Conservation (phyloP, 352 stramenopile species). For the Pythium insidiosum region DNA sequence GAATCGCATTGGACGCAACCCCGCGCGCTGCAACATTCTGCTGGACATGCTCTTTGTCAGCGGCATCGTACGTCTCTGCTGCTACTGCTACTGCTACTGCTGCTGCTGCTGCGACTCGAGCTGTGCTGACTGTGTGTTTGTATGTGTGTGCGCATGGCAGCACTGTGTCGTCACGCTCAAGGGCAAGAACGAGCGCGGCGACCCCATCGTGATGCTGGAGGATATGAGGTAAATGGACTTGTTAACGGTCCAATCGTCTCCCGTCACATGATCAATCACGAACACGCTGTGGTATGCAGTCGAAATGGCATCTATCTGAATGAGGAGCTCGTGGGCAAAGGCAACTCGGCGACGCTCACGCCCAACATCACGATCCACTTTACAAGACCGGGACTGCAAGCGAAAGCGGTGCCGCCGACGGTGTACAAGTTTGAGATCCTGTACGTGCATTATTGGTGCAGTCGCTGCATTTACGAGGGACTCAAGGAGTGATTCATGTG, state of each 20-base stretch:
- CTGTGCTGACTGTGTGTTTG: too few relatives aligned
- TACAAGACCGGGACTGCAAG: slow-evolving; percentile 40
- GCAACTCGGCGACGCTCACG: slow-evolving; percentile 16
- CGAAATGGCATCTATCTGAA: slow-evolving; percentile 73
- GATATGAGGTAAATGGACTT: slow-evolving; percentile 41
- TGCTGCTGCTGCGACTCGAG: too few relatives aligned
- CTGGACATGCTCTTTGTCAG: slow-evolving; percentile 60
- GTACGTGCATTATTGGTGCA: slow-evolving; percentile 30
- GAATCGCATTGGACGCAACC: slow-evolving; percentile 49
- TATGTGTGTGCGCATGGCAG: slow-evolving; percentile 12
- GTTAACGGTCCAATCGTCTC: too few relatives aligned
- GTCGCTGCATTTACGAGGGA: too few relatives aligned
- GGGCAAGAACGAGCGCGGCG: slow-evolving; percentile 12
- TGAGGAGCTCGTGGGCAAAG: slow-evolving; percentile 39
- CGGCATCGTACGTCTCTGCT: slow-evolving; percentile 32
- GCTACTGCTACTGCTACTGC: too few relatives aligned
- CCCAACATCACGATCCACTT: slow-evolving; percentile 60
- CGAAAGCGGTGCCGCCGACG: slow-evolving; percentile 25
- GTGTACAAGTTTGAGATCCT: slow-evolving; percentile 67
- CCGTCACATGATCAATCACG: too few relatives aligned
- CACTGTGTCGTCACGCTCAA: slow-evolving; percentile 50
- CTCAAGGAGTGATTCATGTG: too few relatives aligned
- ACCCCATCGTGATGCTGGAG: slow-evolving; percentile 28
- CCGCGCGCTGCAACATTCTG: slow-evolving; percentile 32
- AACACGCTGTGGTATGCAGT: slow-evolving; percentile 21